Evolutionary conservation across 129 eudicot species (phyloP), one percentile per base, ranked within the genome.

Genomic region (Smallanthus sonchifolius): DNA sequence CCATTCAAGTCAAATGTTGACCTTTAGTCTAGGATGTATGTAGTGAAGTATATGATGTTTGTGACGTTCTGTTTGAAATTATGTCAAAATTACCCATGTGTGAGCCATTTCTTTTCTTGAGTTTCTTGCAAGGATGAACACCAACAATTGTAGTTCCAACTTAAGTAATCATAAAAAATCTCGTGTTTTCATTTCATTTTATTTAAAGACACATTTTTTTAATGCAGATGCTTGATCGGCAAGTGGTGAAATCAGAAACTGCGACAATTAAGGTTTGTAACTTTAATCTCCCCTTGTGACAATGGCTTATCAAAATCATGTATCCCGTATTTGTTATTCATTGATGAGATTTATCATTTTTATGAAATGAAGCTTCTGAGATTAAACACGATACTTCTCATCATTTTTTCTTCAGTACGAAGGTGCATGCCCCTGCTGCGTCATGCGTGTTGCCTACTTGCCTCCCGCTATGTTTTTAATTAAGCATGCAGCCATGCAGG

Each of bases 221-320:
- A 24, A 3, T 88, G 89, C 93, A 94, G 98, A 83, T 94, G 89
- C 91, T 90, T 69, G 82, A 85, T 75, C 91, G 98, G 51, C 97
- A 90, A 86, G 89, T 94, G 38, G 96, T 94, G 75, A 94, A 94
- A 80, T 90, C 98, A 2, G 97, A 94, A 65, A 83, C 89, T 43
- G 97, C 97, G 13, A 90, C 97, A 16, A 90, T 94, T 17, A 94
- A 90, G 97, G 98, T 94, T 84, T 55, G 60, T 52, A 61, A 30
- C 72, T n/a, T n/a, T n/a, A n/a, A n/a, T n/a, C n/a, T n/a, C n/a
- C n/a, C n/a, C n/a, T n/a, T n/a, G n/a, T n/a, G n/a, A n/a, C 11
- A 52, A 52, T 10, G 60, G 35, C 57, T 67, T 54, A 52, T 66
- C 10, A 32, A 30, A 66, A 44, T 67, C 74, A 39, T 54, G 52